Percentiles rank a stretch among this genome's conserved stretches.
These are phyloP conservation scores for Bretschneidera sinensis DNA, from an alignment of 345 rosid species.

Conservation along the genomic window DNA sequence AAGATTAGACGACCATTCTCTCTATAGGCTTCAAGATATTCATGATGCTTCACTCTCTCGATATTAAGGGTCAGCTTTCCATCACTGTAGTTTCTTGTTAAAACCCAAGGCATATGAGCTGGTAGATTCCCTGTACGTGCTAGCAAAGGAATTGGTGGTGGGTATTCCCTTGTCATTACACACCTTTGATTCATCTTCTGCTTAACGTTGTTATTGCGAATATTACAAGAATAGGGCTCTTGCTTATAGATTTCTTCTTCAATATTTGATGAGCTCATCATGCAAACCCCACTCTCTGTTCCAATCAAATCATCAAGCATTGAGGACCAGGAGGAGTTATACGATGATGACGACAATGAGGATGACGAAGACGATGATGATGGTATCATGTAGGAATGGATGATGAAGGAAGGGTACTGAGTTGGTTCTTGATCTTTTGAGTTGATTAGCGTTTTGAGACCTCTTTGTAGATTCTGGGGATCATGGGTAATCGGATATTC, in stretches of 20 bases:
- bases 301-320: constrained; percentile 33
- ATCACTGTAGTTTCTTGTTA: constrained; percentile 29
- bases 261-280: neutral
- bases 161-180: constrained; percentile 21
- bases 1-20: constrained; percentile 40
- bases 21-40: constrained; percentile 38
- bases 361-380: constrained; percentile 1
- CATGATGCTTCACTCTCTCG: constrained; percentile 41
- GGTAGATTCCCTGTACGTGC: constrained; percentile 37
- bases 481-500: neutral
- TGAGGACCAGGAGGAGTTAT: constrained; percentile 13
- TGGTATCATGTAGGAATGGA: constrained; percentile 17
- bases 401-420: neutral
- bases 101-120: constrained; percentile 40
- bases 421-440: neutral
- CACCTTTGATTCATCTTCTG: neutral
- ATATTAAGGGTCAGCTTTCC: constrained; percentile 42
- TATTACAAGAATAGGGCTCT: neutral
- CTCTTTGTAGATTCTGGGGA: constrained; percentile 2
- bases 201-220: neutral
- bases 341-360: constrained; percentile 11
- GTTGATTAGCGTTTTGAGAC: constrained; percentile 32
- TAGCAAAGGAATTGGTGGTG: constrained; percentile 42
- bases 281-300: constrained; percentile 35
- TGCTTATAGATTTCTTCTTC: neutral